A percentile compares a stretch with the other conserved stretches of the same genome.
These are phyloP conservation scores for Lactifluus volemus DNA, from an alignment of 768 basidiomycete genomes.

Conservation along the genomic window DNA sequence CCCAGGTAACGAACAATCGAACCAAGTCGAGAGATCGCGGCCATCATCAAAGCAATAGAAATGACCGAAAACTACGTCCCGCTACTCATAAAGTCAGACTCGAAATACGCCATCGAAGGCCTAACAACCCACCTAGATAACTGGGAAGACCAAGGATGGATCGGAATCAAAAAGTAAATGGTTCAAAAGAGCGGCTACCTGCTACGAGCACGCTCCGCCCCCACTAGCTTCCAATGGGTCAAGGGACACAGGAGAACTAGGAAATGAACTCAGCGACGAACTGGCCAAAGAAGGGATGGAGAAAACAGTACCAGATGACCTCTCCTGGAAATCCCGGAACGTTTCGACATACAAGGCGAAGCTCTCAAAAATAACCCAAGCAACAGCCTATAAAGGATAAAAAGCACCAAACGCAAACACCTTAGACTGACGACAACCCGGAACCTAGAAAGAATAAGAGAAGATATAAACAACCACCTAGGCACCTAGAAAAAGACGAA, in stretches of 20 bases:
- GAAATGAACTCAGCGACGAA: conserved; percentile 14
- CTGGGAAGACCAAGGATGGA: background rate
- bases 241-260: conserved; percentile 13
- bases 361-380: too few species aligned
- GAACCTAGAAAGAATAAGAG: too few species aligned
- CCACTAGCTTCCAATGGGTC: conserved; percentile 11
- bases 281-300: background rate
- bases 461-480: too few species aligned
- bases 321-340: too few species aligned
- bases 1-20: background rate
- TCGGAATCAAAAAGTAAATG: background rate
- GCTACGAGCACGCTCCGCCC: background rate
- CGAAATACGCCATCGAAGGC: background rate
- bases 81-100: background rate
- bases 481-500: too few species aligned
- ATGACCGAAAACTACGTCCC: background rate
- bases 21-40: background rate
- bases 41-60: background rate
- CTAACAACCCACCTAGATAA: too few species aligned
- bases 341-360: too few species aligned
- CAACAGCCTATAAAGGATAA: too few species aligned
- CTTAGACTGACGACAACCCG: too few species aligned
- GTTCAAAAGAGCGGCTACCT: background rate
- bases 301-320: too few species aligned
- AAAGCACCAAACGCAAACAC: too few species aligned